Conservation (phyloP, 169 alveolate genomes). For the Plasmodium berghei region DNA sequence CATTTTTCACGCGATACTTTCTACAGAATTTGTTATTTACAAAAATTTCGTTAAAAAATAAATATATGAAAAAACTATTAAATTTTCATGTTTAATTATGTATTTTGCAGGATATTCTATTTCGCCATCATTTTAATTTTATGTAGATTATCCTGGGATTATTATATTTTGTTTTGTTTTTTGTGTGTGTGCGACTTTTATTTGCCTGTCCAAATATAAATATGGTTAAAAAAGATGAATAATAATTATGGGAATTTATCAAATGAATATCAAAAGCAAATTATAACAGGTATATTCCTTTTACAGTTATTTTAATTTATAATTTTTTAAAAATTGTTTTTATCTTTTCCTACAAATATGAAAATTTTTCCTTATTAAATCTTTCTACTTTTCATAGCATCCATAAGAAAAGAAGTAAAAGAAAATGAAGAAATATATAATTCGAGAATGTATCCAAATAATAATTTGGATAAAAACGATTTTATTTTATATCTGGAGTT, state of each 20-base stretch:
- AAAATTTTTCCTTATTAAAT: background rate
- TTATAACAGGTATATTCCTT: slow-evolving; percentile 32
- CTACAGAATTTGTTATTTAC: no score
- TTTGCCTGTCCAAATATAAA: no score
- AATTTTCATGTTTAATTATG: no score
- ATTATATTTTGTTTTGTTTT: no score
- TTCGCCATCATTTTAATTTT: no score
- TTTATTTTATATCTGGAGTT: slow-evolving; percentile 60
- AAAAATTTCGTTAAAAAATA: no score
- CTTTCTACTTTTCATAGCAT: slow-evolving; percentile 7
- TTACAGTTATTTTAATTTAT: background rate
- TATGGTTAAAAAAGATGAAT: slow-evolving; percentile 24
- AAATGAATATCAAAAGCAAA: slow-evolving; percentile 20
- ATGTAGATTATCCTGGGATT: no score
- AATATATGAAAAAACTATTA: no score
- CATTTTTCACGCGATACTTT: no score
- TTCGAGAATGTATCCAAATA: background rate
- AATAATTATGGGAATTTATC: slow-evolving; percentile 8
- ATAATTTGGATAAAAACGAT: slow-evolving; percentile 19
- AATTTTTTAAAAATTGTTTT: background rate
- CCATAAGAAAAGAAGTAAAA: slow-evolving; percentile 54
- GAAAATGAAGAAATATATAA: slow-evolving; percentile 32
- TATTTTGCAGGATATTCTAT: no score
- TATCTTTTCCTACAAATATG: background rate
- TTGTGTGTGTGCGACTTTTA: no score